Base-by-base conservation (phyloP, 2,329 filamentous ascomycete genomes). In the Pseudomassariella vexata region DNA sequence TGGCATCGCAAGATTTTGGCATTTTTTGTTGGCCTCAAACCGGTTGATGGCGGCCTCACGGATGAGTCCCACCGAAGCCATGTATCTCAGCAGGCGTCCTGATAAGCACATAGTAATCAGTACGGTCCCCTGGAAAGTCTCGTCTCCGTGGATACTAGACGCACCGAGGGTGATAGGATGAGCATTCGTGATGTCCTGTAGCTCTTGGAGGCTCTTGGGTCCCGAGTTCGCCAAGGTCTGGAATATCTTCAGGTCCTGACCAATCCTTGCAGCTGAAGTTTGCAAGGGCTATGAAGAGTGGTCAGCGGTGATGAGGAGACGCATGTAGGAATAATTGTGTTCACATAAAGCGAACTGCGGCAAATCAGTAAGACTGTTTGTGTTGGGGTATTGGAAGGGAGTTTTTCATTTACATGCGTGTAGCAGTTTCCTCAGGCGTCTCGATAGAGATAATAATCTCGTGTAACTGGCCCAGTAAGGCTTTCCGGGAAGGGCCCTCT, bases 231-330 rank as follows among this genome's bases (percentile, higher is more conserved):
- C 18, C 18, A 29, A 19, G 14, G 21, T 29, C 27, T 29, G 16
- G 18, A 29, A 29, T 9, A 29, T 9, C 9, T 29, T 29, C 5
- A 29, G 18, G 18, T 29, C 27, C 27, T 29, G 17, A 14, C 27
- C 27, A 14, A 29, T 29, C n/a, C 27, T 16, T 11, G 27, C 9
- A 11, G 27, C 27, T 19, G 27, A n/a, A 11, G 21, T 29, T 18
- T 19, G 12, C 5, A 29, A n/a, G n/a, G n/a, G n/a, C n/a, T n/a
- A n/a, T n/a, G n/a, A n/a, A n/a, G n/a, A n/a, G n/a, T n/a, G n/a
- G n/a, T n/a, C n/a, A n/a, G n/a, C n/a, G n/a, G n/a, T n/a, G n/a
- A n/a, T n/a, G n/a, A n/a, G n/a, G n/a, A n/a, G n/a, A n/a, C n/a
- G n/a, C n/a, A n/a, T n/a, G n/a, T n/a, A n/a, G n/a, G n/a, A n/a